A percentile compares a stretch with the other conserved stretches of the same genome.
Conservation (phyloP, 306 rosid species). For the Cicer cuneatum region DNA sequence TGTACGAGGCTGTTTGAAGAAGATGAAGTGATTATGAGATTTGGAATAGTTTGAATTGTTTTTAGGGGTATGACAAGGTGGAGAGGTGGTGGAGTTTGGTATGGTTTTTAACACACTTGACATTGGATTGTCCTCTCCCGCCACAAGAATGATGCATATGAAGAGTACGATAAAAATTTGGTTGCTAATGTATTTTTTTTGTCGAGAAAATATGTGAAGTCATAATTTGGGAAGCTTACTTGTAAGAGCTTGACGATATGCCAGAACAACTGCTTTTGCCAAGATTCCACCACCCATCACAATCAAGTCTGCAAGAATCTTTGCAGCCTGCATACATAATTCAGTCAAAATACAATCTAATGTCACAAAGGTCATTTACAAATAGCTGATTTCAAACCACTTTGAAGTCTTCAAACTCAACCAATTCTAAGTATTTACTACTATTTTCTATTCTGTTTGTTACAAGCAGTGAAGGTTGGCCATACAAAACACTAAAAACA, state of each 20-base stretch:
- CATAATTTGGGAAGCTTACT: constrained; percentile 47
- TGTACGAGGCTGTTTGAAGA: constrained; percentile 44
- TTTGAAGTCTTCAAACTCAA: too few relatives aligned
- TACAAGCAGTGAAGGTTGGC: too few relatives aligned
- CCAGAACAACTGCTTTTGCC: constrained; percentile 65
- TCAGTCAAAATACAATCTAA: background rate
- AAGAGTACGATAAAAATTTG: too few relatives aligned
- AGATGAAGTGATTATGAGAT: constrained; percentile 37
- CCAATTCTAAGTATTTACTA: too few relatives aligned
- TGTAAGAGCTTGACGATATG: constrained; percentile 69
- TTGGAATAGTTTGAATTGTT: constrained; percentile 12
- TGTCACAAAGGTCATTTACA: background rate
- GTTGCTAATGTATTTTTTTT: too few relatives aligned
- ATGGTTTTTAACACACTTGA: constrained; percentile 43
- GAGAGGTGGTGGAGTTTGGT: constrained; percentile 36
- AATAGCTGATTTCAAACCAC: background rate
- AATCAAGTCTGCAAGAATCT: constrained; percentile 64
- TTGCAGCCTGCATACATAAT: constrained; percentile 60
- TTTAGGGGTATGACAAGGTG: constrained; percentile 18
- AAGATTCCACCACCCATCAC: constrained; percentile 65
- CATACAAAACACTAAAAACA: too few relatives aligned
- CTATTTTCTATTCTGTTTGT: too few relatives aligned
- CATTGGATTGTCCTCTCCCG: constrained; percentile 40
- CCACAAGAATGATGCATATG: background rate
- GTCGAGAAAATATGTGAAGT: too few relatives aligned